Conservation (phyloP, 2,329 filamentous ascomycete species). For the Hypoxylon sp. region DNA sequence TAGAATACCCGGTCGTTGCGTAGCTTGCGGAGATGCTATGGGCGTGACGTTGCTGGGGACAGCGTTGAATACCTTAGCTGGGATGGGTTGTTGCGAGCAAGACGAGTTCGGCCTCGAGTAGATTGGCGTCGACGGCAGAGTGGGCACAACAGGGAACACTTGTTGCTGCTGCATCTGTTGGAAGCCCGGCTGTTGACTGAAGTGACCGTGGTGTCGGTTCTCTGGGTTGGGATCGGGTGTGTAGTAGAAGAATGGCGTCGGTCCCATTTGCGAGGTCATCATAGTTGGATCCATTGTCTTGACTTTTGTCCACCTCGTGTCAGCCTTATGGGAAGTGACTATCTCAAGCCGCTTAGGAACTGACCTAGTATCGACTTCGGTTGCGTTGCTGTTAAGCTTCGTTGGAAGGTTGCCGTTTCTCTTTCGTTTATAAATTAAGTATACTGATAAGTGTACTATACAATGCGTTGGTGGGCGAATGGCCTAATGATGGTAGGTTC, state of each 20-base stretch:
- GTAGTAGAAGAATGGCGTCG: slow-evolving; percentile 90
- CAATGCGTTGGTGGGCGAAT: slow-evolving; percentile 53
- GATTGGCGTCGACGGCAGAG: slow-evolving; percentile 73
- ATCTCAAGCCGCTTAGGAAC: slow-evolving; percentile 44
- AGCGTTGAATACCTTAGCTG: slow-evolving; percentile 69
- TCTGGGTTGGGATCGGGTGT: slow-evolving; percentile 81
- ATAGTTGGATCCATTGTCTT: slow-evolving; percentile 75
- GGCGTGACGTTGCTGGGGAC: slow-evolving; percentile 78
- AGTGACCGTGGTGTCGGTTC: slow-evolving; percentile 81
- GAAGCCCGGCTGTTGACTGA: slow-evolving; percentile 74
- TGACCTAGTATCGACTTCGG: slow-evolving; percentile 51
- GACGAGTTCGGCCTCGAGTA: slow-evolving; percentile 77
- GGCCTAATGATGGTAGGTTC: slow-evolving; percentile 57
- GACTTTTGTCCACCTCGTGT: slow-evolving; percentile 40
- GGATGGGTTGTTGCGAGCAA: slow-evolving; percentile 69
- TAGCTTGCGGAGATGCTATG: slow-evolving; percentile 80
- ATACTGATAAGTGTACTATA: slow-evolving; percentile 52
- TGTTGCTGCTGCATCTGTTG: slow-evolving; percentile 64
- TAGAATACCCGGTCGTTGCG: slow-evolving; percentile 80
- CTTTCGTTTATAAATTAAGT: slow-evolving; percentile 54
- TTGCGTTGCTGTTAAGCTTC: slow-evolving; percentile 34
- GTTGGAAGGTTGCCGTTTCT: slow-evolving; percentile 29
- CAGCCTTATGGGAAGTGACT: slow-evolving; percentile 28
- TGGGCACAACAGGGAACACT: slow-evolving; percentile 69
- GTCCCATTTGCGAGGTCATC: slow-evolving; percentile 73